These are phyloP conservation scores for Kluyveromyces siamensis DNA, from an alignment of 805 yeast genomes.

Conservation along the genomic window DNA sequence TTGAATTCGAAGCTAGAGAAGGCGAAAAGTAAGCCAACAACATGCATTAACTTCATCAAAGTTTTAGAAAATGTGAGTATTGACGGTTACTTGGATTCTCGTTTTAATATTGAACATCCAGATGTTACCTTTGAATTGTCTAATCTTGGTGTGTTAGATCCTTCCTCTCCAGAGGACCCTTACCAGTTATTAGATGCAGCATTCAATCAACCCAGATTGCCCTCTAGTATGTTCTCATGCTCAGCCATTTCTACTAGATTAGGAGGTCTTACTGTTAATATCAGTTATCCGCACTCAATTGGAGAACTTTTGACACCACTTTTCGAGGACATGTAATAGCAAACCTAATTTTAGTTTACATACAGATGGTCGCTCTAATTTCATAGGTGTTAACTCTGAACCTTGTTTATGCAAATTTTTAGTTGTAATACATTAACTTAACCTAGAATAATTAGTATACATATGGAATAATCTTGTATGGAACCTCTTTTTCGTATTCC, in stretches of 20 bases:
- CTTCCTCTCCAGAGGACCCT: neutral
- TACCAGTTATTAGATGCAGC: constrained; percentile 1
- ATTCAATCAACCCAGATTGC: neutral
- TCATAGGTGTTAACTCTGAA: too few relatives aligned
- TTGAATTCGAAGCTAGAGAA: neutral
- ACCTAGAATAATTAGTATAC: constrained; percentile 41
- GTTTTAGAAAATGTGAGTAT: neutral
- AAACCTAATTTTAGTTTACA: too few relatives aligned
- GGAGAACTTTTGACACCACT: neutral
- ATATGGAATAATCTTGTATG: constrained; percentile 85
- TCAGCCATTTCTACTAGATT: neutral
- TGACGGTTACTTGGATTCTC: neutral
- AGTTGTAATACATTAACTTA: neutral
- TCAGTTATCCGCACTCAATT: neutral
- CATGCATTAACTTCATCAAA: neutral
- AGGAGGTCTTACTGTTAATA: neutral
- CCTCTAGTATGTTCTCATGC: neutral
- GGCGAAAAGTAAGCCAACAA: neutral
- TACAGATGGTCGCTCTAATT: too few relatives aligned
- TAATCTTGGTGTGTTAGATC: constrained; percentile 1
- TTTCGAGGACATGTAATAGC: neutral
- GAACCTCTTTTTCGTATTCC: constrained; percentile 71
- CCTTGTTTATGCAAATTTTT: too few relatives aligned
- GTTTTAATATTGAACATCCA: neutral
- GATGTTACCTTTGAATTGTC: neutral